Percentiles rank a stretch among this genome's conserved stretches.
Conservation (phyloP, 345 rosid genomes). For the Boechera retrofracta region DNA sequence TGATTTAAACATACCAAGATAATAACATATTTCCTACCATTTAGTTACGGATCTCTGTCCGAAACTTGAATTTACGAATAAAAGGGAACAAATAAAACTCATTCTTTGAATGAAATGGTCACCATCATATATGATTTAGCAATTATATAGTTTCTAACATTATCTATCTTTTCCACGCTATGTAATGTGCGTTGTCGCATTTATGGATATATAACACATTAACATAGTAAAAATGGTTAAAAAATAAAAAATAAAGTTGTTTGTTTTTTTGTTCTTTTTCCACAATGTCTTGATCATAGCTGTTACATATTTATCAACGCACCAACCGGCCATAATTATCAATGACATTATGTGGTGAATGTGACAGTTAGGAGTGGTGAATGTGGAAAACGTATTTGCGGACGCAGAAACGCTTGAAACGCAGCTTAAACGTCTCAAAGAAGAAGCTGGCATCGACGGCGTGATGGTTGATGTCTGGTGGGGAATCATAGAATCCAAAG, state of each 20-base stretch:
- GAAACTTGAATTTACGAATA: background rate
- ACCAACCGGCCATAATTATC: background rate
- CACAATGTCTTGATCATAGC: background rate
- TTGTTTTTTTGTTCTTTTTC: background rate
- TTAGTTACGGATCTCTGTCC: background rate
- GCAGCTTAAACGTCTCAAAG: conserved; percentile 68
- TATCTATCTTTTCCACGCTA: background rate
- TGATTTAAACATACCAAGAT: background rate
- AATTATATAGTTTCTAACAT: background rate
- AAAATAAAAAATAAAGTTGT: too few species aligned
- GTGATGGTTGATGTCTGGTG: conserved; percentile 91
- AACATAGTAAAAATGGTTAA: background rate
- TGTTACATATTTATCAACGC: too few species aligned
- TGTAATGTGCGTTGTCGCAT: background rate
- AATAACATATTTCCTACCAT: background rate
- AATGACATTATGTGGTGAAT: background rate
- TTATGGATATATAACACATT: background rate
- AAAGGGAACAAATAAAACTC: background rate
- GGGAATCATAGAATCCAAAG: conserved; percentile 76
- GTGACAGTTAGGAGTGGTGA: conserved; percentile 68
- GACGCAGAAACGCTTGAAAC: conserved; percentile 48
- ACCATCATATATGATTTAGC: background rate
- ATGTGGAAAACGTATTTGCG: conserved; percentile 58
- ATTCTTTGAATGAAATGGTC: background rate
- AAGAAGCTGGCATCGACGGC: conserved; percentile 72